These are phyloP conservation scores for Fusarium odoratissimum DNA, from an alignment of 2,329 filamentous ascomycete genomes.

Conservation along the genomic window DNA sequence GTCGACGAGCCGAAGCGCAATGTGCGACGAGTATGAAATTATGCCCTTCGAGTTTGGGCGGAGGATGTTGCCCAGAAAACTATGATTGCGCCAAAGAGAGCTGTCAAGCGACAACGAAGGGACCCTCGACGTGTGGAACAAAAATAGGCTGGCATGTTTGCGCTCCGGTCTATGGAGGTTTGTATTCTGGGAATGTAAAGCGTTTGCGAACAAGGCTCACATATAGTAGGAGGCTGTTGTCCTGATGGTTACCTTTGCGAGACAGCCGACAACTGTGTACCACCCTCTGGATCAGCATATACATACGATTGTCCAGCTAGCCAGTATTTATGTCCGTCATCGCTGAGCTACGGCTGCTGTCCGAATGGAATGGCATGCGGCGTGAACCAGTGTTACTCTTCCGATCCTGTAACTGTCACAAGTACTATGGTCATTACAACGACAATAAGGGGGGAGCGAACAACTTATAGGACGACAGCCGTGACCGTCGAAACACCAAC, in stretches of 20 bases:
- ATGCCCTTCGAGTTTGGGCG: constrained; percentile 55
- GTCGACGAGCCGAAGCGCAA: constrained; percentile 30
- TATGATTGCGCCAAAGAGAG: constrained; percentile 62
- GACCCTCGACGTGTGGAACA: constrained; percentile 54
- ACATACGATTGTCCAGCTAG: constrained; percentile 57
- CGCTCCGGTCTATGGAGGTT: constrained; percentile 51
- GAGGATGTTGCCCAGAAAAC: constrained; percentile 60
- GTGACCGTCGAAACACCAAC: constrained; percentile 56
- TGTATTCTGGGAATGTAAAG: constrained; percentile 22
- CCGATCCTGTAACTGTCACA: constrained; percentile 58
- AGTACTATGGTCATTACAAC: constrained; percentile 59
- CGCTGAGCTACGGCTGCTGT: constrained; percentile 66
- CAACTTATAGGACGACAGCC: constrained; percentile 55
- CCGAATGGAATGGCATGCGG: constrained; percentile 62
- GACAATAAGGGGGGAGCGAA: constrained; percentile 53
- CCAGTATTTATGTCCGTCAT: constrained; percentile 62
- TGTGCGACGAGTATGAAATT: constrained; percentile 46
- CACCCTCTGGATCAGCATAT: constrained; percentile 56
- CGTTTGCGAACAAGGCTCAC: constrained; percentile 20
- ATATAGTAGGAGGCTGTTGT: constrained; percentile 57
- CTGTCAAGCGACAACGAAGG: constrained; percentile 60
- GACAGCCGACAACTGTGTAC: constrained; percentile 53
- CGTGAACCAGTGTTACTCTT: constrained; percentile 60
- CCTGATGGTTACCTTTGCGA: constrained; percentile 59
- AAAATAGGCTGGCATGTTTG: constrained; percentile 55